A percentile compares a stretch with the other conserved stretches of the same genome.
phyloP scores from a whole-genome alignment of 257 asterid genomes.

The Cinchona pubescens region DNA sequence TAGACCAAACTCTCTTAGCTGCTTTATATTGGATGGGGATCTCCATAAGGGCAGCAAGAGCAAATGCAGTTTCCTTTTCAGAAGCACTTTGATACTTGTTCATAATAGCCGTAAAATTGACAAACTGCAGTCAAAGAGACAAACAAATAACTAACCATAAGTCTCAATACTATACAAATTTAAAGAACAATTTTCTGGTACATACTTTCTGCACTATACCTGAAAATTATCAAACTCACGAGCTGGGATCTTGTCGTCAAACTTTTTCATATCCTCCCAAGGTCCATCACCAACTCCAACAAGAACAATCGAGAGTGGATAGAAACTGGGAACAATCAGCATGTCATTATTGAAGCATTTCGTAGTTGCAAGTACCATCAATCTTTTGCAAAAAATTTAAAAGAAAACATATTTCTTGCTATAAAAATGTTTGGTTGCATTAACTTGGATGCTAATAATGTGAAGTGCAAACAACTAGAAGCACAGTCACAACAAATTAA shows the following conservation, averaged over 20 bases:
- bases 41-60: conserved; percentile 93
- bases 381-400: background rate
- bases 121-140: conserved; percentile 47
- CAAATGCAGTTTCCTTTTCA: conserved; percentile 67
- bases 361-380: background rate
- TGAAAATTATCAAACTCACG: conserved; percentile 78
- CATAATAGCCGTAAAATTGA: conserved; percentile 73
- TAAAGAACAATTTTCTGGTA: background rate
- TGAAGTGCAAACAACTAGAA: background rate
- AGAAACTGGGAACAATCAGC: conserved; percentile 36
- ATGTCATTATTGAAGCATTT: background rate
- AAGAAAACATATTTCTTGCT: background rate
- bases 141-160: conserved; percentile 4
- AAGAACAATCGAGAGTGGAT: conserved; percentile 80
- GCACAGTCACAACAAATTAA: background rate
- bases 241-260: conserved; percentile 76
- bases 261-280: conserved; percentile 83
- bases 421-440: background rate
- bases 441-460: background rate
- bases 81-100: conserved; percentile 38
- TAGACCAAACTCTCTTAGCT: conserved; percentile 48
- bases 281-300: conserved; percentile 96
- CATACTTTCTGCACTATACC: conserved; percentile 29
- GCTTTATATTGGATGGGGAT: conserved; percentile 77
- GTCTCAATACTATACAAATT: background rate